Evolutionary conservation across 371 early-diverging fungal species (phyloP).

Genomic region (Coemansia sp.): DNA sequence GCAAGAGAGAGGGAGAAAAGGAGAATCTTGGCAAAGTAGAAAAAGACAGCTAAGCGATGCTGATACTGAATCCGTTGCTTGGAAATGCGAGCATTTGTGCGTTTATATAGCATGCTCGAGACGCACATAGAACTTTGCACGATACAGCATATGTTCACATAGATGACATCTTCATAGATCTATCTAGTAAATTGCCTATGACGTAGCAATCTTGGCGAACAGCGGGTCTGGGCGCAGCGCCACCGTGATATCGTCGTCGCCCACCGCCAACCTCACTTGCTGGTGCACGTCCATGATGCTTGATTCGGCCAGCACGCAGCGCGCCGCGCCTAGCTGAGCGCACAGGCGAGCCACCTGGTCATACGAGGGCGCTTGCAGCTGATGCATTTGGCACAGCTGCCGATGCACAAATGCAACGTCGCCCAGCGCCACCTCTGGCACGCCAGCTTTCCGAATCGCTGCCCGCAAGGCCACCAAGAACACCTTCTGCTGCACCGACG

Average conservation of each 20-base stretch:
- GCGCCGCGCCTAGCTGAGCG: slow-evolving; percentile 66
- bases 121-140: not conserved
- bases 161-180: not conserved
- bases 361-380: slow-evolving; percentile 61
- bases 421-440: slow-evolving; percentile 73
- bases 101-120: not conserved
- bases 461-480: slow-evolving; percentile 74
- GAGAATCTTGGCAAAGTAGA: too few species aligned
- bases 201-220: slow-evolving; percentile 54
- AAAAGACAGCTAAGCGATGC: too few species aligned
- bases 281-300: slow-evolving; percentile 71
- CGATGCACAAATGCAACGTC: slow-evolving; percentile 64
- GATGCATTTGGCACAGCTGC: slow-evolving; percentile 67
- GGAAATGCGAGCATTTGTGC: too few species aligned
- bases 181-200: slow-evolving; percentile 8
- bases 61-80: too few species aligned
- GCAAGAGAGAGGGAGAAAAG: too few species aligned
- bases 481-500: slow-evolving; percentile 79
- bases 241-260: slow-evolving; percentile 72
- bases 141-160: not conserved
- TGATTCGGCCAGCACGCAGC: slow-evolving; percentile 64
- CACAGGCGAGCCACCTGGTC: slow-evolving; percentile 67
- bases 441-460: slow-evolving; percentile 64
- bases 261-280: slow-evolving; percentile 68
- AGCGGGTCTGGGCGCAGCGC: slow-evolving; percentile 68